phyloP scores from a whole-genome alignment of 306 rosid genomes.

The Castanea mollissima region DNA sequence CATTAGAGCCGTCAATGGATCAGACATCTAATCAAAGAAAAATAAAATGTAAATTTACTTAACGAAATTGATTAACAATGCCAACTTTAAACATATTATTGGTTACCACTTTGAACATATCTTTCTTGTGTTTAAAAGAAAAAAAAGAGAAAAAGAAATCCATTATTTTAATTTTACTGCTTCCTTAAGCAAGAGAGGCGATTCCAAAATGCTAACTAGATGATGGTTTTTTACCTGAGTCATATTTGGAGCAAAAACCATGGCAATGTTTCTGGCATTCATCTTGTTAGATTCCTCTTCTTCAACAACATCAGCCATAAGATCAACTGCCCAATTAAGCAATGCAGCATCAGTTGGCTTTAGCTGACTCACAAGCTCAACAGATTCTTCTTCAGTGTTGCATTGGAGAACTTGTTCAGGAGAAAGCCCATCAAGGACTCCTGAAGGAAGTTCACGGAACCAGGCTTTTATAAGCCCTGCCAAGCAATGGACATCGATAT shows the following conservation, averaged over 20 bases:
- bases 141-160: neutral
- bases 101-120: neutral
- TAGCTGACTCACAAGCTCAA: constrained; percentile 74
- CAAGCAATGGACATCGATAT: constrained; percentile 88
- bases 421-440: constrained; percentile 92
- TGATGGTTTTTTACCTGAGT: constrained; percentile 52
- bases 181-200: neutral
- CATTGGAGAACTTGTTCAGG: constrained; percentile 93
- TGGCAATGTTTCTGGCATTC: constrained; percentile 94
- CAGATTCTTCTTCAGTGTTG: constrained; percentile 80
- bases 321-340: constrained; percentile 90
- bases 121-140: neutral
- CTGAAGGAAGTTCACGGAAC: constrained; percentile 95
- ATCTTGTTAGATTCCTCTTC: constrained; percentile 89
- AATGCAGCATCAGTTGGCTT: constrained; percentile 72
- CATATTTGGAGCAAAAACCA: constrained; percentile 99
- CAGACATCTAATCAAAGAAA: constrained; percentile 79
- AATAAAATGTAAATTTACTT: neutral
- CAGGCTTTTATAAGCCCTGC: constrained; percentile 96
- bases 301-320: constrained; percentile 95
- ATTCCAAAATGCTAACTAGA: neutral
- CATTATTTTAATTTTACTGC: neutral
- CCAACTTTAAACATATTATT: neutral
- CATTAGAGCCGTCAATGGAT: constrained; percentile 97
- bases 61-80: neutral